Base-by-base conservation (phyloP, 129 eudicot species). In the Tagetes patula region DNA sequence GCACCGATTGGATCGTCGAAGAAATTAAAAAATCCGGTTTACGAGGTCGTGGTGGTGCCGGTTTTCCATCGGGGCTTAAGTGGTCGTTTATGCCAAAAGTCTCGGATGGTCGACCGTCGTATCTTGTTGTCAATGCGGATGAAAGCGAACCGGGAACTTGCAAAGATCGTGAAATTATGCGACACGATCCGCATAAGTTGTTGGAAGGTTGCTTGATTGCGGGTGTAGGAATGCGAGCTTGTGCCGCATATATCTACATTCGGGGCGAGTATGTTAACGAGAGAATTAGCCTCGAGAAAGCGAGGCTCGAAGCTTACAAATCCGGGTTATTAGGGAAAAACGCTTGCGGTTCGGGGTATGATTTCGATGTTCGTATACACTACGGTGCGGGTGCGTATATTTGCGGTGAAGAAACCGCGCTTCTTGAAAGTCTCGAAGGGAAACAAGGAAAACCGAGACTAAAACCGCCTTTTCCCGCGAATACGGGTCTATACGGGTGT, bases 11-110 rank as follows among this genome's bases (percentile, higher is more conserved):
- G 97, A 91, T 91, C 6, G 88, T 91, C 10, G 86, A 84, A 56
- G 92, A 88, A 63, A 89, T 92, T 76, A 92, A 92, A 83, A 89
- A 92, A 53, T 92, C 97, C 30, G 97, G 97, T 38, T 88, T 92
- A 65, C 91, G 94, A 36, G 97, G 97, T 7, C 96, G 96, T 54
- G 97, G 97, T 80, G 97, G 97, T 5, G 97, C 96, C 55, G 97
- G 97, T 45, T 92, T 92, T 78, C 91, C 96, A 1, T 87, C 97
- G 5, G 97, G 97, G 13, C 91, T 92, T 6, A 92, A 92, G 72
- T 92, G 96, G 97, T 89, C 96, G 11, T 92, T 92, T 72, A 92
- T 92, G 97, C 97, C 97, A 2, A 92, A 89, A 75, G 81, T 64
- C 14, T 79, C 98, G 36, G 96, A 89, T 66, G 94, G 96, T 34